Percentiles rank a stretch among this genome's conserved stretches.
Conservation (phyloP, 768 basidiomycete species). For the Podaxis carcinomalis region DNA sequence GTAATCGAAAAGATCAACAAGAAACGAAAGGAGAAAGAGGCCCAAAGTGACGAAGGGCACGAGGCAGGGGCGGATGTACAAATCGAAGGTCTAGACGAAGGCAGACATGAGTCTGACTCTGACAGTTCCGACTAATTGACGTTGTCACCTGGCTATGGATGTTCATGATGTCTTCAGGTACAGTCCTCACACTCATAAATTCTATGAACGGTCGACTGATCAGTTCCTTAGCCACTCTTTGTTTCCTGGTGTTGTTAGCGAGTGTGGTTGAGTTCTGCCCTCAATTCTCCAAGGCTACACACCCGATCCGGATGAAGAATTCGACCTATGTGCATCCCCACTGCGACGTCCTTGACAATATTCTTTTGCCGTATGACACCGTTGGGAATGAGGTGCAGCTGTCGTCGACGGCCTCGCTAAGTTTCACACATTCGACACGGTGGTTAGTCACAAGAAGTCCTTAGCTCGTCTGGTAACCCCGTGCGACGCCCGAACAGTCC, state of each 20-base stretch:
- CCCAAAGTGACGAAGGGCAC: slow-evolving; percentile 42
- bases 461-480: background rate
- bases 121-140: slow-evolving; percentile 24
- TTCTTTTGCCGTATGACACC: background rate
- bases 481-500: background rate
- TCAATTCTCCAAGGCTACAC: background rate
- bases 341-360: background rate
- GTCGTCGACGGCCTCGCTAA: background rate
- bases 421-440: background rate
- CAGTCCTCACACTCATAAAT: background rate
- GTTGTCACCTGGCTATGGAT: background rate
- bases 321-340: background rate
- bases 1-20: slow-evolving; percentile 84
- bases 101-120: slow-evolving; percentile 31
- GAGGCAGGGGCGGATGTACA: slow-evolving; percentile 39
- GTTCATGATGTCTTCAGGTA: slow-evolving; percentile 9
- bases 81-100: slow-evolving; percentile 54
- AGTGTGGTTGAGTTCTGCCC: background rate
- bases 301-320: background rate
- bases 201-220: background rate
- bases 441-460: background rate
- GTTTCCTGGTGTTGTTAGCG: background rate
- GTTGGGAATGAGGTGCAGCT: background rate
- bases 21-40: slow-evolving; percentile 56
- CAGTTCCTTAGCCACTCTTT: background rate